Evolutionary conservation across 192 early-diverging fungal genomes (phyloP).

Genomic region (Phlyctochytrium planicorne): DNA sequence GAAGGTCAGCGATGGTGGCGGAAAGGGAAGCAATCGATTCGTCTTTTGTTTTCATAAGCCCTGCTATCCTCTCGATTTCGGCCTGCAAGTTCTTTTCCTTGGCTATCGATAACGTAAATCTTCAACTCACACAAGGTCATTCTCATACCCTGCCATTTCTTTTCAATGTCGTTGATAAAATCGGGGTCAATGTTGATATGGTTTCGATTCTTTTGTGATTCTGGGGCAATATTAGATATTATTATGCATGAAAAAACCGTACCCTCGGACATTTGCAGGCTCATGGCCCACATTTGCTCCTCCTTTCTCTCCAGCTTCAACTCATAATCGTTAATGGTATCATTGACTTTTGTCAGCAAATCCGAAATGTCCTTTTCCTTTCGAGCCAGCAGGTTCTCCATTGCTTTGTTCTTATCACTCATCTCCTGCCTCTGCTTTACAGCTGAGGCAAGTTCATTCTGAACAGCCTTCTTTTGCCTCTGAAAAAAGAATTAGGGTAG

Average conservation of each 20-base stretch:
- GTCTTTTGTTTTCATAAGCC: slow-evolving; percentile 30
- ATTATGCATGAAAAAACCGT: background rate
- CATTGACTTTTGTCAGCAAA: slow-evolving; percentile 56
- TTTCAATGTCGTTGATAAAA: slow-evolving; percentile 55
- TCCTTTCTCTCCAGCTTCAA: slow-evolving; percentile 54
- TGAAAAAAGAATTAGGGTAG: slow-evolving; percentile 16
- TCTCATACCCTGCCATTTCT: slow-evolving; percentile 49
- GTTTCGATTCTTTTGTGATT: slow-evolving; percentile 33
- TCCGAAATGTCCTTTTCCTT: slow-evolving; percentile 58
- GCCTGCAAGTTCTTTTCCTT: slow-evolving; percentile 43
- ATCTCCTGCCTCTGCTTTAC: slow-evolving; percentile 51
- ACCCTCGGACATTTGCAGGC: slow-evolving; percentile 51
- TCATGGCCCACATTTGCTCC: slow-evolving; percentile 63
- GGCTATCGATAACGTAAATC: slow-evolving; percentile 12
- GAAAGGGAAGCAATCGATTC: slow-evolving; percentile 33
- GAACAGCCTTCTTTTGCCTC: slow-evolving; percentile 51
- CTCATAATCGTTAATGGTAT: slow-evolving; percentile 59
- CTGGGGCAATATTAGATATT: slow-evolving; percentile 18
- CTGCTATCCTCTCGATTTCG: slow-evolving; percentile 43
- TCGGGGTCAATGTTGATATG: slow-evolving; percentile 47
- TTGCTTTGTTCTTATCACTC: slow-evolving; percentile 42
- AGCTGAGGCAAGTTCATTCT: slow-evolving; percentile 35
- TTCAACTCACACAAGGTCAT: background rate
- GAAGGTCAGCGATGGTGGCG: slow-evolving; percentile 36
- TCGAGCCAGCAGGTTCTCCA: slow-evolving; percentile 41